phyloP scores from a whole-genome alignment of 2,329 filamentous ascomycete genomes.

The Penicillium verrucosum region DNA sequence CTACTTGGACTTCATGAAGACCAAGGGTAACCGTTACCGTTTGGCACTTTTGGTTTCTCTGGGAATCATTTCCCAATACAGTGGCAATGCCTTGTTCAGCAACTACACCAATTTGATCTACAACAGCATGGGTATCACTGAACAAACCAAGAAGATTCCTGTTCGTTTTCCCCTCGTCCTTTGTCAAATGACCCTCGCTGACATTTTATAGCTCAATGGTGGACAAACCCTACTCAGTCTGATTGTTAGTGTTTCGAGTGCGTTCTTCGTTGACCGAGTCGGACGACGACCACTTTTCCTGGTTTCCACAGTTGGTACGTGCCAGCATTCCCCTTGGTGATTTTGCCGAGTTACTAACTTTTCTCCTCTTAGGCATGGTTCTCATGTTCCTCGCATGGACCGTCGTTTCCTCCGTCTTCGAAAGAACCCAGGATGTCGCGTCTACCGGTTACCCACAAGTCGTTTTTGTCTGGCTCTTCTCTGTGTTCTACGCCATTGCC shows the following conservation, averaged over 20 bases:
- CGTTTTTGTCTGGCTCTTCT: conserved; percentile 27
- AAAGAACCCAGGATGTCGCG: conserved; percentile 31
- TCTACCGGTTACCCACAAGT: conserved; percentile 18
- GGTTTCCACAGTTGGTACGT: conserved; percentile 33
- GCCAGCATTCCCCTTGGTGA: fast-evolving
- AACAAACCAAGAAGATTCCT: conserved; percentile 56
- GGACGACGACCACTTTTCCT: conserved; percentile 59
- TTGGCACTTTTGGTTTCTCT: conserved; percentile 61
- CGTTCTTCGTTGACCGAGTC: conserved; percentile 54
- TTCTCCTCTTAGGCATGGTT: conserved; percentile 25
- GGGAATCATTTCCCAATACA: conserved; percentile 66
- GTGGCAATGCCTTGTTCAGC: conserved; percentile 63
- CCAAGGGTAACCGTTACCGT: conserved; percentile 63
- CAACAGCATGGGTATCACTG: conserved; percentile 57
- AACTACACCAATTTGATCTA: conserved; percentile 66
- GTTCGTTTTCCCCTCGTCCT: conserved; percentile 31
- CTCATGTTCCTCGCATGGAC: conserved; percentile 54
- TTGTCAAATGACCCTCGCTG: conserved; percentile 12
- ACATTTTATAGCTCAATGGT: conserved; percentile 45
- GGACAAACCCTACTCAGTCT: conserved; percentile 61
- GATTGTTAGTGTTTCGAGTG: conserved; percentile 55
- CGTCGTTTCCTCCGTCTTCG: conserved; percentile 47
- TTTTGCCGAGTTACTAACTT: not conserved
- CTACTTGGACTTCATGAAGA: conserved; percentile 61
- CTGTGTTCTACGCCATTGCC: conserved; percentile 31